Percentiles rank a stretch among this genome's conserved stretches.
These are phyloP conservation scores for Neurospora sp. DNA, from an alignment of 2,329 filamentous ascomycete species.

Conservation along the genomic window DNA sequence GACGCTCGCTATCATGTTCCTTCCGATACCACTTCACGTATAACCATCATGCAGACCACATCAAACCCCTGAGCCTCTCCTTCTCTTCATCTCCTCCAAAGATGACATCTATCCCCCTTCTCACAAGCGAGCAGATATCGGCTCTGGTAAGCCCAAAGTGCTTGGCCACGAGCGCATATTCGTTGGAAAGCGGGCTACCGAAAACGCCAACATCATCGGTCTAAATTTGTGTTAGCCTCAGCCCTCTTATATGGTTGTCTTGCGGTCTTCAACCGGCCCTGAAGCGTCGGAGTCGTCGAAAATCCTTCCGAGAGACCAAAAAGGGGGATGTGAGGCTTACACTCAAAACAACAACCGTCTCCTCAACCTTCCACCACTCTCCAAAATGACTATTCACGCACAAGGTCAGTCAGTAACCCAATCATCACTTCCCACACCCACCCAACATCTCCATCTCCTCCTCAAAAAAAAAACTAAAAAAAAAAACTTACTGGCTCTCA, in stretches of 20 bases:
- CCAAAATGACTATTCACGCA: conserved; percentile 50
- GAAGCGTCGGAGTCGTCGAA: no score
- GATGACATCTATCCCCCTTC: conserved; percentile 52
- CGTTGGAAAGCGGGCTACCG: conserved; percentile 64
- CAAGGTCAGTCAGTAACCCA: neutral
- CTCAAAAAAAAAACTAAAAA: neutral
- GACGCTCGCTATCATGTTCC: neutral
- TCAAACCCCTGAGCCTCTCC: conserved; percentile 38
- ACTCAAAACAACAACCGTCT: conserved; percentile 54
- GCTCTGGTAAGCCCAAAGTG: conserved; percentile 51
- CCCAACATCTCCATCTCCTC: neutral
- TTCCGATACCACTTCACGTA: neutral
- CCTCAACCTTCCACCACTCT: conserved; percentile 52
- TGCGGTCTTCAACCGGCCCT: neutral
- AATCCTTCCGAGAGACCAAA: no score
- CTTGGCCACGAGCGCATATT: conserved; percentile 62
- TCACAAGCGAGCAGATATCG: conserved; percentile 45
- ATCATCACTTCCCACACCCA: neutral
- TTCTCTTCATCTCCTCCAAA: conserved; percentile 59
- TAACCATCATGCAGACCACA: conserved; percentile 29
- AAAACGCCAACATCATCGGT: conserved; percentile 82
- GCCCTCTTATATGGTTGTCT: neutral
- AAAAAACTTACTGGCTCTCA: conserved; percentile 41
- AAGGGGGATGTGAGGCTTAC: conserved; percentile 38
- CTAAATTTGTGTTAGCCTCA: conserved; percentile 28